Percentiles rank a stretch among this genome's conserved stretches.
phyloP scores from a whole-genome alignment of 164 flowering plant genomes.

The Macadamia tetraphylla region DNA sequence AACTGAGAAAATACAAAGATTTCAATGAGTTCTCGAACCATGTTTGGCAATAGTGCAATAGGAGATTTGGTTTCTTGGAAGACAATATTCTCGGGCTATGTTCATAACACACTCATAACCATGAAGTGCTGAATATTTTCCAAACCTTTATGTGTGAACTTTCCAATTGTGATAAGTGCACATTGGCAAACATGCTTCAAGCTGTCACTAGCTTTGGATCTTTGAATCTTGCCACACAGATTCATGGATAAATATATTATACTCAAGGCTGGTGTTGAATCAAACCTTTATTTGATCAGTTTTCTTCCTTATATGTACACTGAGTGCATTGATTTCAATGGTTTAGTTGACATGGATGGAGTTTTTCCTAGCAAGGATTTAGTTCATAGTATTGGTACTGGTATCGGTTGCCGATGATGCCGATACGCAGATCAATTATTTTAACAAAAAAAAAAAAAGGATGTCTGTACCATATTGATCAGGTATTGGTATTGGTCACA shows the following conservation, averaged over 20 bases:
- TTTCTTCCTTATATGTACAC: conserved; percentile 32
- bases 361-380: conserved; percentile 12
- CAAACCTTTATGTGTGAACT: conserved; percentile 15
- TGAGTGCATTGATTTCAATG: conserved; percentile 17
- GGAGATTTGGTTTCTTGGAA: conserved; percentile 35
- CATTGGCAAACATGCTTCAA: conserved; percentile 21
- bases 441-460: no score
- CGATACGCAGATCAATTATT: no score
- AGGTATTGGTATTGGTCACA: no score
- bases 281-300: conserved; percentile 19
- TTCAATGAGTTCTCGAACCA: no score
- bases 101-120: conserved; percentile 10
- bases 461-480: no score
- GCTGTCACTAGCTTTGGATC: conserved; percentile 19
- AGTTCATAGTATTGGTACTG: no score
- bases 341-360: background rate
- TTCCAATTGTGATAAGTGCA: conserved; percentile 22
- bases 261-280: conserved; percentile 24
- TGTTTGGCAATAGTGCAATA: background rate
- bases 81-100: conserved; percentile 23
- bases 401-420: no score
- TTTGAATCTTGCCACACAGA: conserved; percentile 17
- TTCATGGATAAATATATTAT: conserved; percentile 19
- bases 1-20: no score
- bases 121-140: conserved; percentile 23